These are phyloP conservation scores for Sclerotinia subarctica DNA, from an alignment of 2,329 filamentous ascomycete genomes.

Conservation along the genomic window DNA sequence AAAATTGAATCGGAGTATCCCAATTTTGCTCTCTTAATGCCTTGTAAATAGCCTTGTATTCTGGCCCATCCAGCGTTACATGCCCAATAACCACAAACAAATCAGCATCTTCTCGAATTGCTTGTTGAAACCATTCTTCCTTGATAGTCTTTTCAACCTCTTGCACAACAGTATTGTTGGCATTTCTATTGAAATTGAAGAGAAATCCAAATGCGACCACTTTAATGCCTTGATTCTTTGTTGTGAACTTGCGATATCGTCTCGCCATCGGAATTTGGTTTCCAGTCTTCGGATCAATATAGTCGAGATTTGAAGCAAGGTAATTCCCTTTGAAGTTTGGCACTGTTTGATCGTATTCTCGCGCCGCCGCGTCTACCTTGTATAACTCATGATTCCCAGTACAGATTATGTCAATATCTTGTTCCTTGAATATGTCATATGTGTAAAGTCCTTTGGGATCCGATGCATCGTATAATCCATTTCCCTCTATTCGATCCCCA, in stretches of 20 bases:
- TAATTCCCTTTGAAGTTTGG: constrained; percentile 80
- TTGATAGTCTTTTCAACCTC: constrained; percentile 76
- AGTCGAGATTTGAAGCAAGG: constrained; percentile 89
- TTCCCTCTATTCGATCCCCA: constrained; percentile 89
- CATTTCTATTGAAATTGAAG: constrained; percentile 88
- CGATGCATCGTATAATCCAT: constrained; percentile 89
- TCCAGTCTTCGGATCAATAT: constrained; percentile 69
- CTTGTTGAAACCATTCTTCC: constrained; percentile 84
- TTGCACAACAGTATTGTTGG: constrained; percentile 84
- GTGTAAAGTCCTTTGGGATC: constrained; percentile 84
- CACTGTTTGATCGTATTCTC: constrained; percentile 76
- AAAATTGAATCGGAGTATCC: constrained; percentile 84
- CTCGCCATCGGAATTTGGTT: constrained; percentile 72
- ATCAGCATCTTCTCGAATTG: constrained; percentile 80
- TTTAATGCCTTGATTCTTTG: constrained; percentile 80
- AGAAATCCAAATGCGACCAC: constrained; percentile 91
- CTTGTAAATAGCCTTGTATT: constrained; percentile 73
- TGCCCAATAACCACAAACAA: constrained; percentile 85
- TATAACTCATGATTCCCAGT: constrained; percentile 97
- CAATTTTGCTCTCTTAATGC: constrained; percentile 74
- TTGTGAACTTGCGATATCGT: constrained; percentile 84
- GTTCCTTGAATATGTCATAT: constrained; percentile 80
- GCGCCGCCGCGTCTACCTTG: constrained; percentile 69
- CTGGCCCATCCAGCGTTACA: constrained; percentile 74
- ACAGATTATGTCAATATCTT: constrained; percentile 79